Conservation (phyloP, 169 alveolate genomes). For the Babesia sp. region DNA sequence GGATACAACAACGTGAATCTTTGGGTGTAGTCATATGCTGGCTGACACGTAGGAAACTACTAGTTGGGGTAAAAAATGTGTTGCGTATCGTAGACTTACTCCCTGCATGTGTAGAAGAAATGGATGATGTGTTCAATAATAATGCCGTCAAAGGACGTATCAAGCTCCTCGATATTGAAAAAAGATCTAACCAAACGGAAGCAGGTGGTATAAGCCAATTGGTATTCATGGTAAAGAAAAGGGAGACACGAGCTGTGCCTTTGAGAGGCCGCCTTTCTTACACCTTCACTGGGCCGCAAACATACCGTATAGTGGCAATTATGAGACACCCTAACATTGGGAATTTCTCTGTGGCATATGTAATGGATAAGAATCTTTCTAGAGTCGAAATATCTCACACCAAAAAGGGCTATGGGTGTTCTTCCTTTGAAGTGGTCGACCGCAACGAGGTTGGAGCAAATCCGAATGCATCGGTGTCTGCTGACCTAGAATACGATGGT, state of each 20-base stretch:
- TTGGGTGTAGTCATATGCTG: constrained; percentile 16
- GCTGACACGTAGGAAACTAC: neutral
- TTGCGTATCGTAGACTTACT: neutral
- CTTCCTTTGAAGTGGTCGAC: neutral
- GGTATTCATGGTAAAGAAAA: neutral
- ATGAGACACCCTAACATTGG: neutral
- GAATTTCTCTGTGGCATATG: neutral
- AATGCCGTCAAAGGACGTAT: neutral
- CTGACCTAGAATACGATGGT: neutral
- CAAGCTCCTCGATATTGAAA: constrained; percentile 2
- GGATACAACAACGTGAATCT: neutral
- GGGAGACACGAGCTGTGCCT: neutral
- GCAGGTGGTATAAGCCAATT: neutral
- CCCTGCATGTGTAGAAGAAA: neutral
- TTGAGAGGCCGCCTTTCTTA: constrained; percentile 9
- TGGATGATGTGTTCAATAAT: neutral
- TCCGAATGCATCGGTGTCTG: neutral
- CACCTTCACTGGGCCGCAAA: constrained; percentile 8
- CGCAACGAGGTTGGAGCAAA: neutral
- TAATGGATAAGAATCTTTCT: too few species aligned
- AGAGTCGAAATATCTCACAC: neutral
- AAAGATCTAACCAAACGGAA: neutral
- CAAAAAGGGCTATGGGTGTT: neutral
- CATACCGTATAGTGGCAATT: neutral
- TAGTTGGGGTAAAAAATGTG: constrained; percentile 11